phyloP scores from a whole-genome alignment of 768 basidiomycete species.

The Phaffia tasmanica region DNA sequence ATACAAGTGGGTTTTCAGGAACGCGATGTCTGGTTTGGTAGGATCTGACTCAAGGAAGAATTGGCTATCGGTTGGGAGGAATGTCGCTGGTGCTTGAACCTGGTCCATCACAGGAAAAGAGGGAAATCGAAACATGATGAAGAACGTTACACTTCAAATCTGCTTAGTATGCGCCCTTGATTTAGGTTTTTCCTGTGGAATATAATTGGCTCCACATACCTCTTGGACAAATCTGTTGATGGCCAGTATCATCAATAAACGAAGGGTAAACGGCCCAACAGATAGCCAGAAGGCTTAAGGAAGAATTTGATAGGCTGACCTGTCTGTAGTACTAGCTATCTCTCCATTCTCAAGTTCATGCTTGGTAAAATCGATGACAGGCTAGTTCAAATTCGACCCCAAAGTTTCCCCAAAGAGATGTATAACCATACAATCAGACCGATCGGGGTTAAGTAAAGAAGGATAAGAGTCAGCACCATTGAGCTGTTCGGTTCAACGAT shows the following conservation, averaged over 20 bases:
- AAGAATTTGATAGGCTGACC: constrained; percentile 44
- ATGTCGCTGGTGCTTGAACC: constrained; percentile 98
- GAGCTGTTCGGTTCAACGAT: too few relatives aligned
- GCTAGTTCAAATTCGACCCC: constrained; percentile 26
- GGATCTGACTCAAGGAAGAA: constrained; percentile 80
- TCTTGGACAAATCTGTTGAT: constrained; percentile 24
- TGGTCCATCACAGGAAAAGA: constrained; percentile 35
- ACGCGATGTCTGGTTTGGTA: constrained; percentile 85
- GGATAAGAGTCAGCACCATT: too few relatives aligned
- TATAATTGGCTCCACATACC: constrained; percentile 1
- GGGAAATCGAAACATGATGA: not conserved
- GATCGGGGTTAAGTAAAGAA: too few relatives aligned
- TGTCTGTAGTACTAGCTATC: constrained; percentile 84
- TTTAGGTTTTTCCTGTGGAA: not conserved
- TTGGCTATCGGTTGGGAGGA: constrained; percentile 78
- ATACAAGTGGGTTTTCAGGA: constrained; percentile 98
- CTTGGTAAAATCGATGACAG: constrained; percentile 77
- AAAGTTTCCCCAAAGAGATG: too few relatives aligned
- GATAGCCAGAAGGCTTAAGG: not conserved
- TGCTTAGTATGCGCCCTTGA: not conserved
- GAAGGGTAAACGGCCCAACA: not conserved
- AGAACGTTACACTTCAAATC: not conserved
- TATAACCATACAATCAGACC: too few relatives aligned
- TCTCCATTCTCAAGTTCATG: constrained; percentile 86
- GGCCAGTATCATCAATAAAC: not conserved